Conservation (phyloP, 306 rosid genomes). For the Pueraria montana region DNA sequence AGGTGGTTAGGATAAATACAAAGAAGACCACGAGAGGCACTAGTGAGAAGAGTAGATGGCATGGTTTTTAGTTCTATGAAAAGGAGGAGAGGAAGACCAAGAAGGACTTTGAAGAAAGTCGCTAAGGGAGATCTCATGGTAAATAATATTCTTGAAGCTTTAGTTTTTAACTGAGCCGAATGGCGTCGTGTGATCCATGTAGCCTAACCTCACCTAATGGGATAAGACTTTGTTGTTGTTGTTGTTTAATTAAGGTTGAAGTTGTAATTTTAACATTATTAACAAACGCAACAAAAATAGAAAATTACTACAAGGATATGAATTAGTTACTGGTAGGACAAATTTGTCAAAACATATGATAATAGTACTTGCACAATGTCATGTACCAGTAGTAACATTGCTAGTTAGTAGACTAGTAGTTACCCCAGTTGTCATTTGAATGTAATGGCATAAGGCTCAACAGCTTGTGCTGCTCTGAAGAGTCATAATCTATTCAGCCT, state of each 20-base stretch:
- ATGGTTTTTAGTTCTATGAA: background rate
- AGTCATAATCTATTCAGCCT: conserved; percentile 26
- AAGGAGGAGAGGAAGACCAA: background rate
- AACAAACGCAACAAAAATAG: background rate
- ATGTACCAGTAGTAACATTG: conserved; percentile 26
- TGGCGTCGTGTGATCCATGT: background rate
- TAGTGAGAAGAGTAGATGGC: background rate
- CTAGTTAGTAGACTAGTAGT: conserved; percentile 14
- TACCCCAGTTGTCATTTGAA: conserved; percentile 26
- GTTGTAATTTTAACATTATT: conserved; percentile 26
- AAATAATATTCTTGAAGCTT: background rate
- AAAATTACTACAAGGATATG: too few species aligned
- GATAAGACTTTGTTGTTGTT: background rate
- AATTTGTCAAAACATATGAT: too few species aligned
- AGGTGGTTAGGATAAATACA: background rate
- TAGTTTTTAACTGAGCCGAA: background rate
- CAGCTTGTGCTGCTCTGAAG: conserved; percentile 35
- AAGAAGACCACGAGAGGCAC: background rate
- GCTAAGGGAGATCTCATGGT: background rate
- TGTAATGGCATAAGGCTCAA: conserved; percentile 32
- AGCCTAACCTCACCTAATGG: background rate
- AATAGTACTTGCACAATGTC: too few species aligned
- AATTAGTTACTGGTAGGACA: too few species aligned
- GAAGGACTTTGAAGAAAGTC: background rate
- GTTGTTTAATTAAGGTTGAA: conserved; percentile 24